Percentiles rank a stretch among this genome's conserved stretches.
These are phyloP conservation scores for Hanseniaspora uvarum DNA, from an alignment of 1,139 yeast species.

Conservation along the genomic window DNA sequence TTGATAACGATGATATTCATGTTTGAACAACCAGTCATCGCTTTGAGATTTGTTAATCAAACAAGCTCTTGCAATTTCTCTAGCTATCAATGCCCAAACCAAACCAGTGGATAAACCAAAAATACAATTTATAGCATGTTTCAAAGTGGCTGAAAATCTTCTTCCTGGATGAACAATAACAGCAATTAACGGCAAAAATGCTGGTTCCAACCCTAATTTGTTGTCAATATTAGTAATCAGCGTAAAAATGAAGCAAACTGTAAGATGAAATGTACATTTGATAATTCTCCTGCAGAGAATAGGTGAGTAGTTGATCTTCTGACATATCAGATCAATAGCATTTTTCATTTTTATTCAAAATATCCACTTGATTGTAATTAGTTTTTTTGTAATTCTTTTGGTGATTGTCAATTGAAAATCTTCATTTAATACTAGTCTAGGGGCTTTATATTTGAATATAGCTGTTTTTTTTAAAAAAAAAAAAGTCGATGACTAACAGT, in stretches of 20 bases:
- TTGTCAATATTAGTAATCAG: conserved; percentile 32
- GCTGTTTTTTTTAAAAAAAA: no score
- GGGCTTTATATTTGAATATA: background rate
- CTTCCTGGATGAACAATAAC: conserved; percentile 43
- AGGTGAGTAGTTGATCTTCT: conserved; percentile 12
- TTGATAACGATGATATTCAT: conserved; percentile 30
- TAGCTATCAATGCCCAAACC: conserved; percentile 36
- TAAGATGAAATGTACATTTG: conserved; percentile 35
- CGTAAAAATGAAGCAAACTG: conserved; percentile 35
- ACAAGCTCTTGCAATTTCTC: conserved; percentile 36
- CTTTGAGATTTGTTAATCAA: conserved; percentile 26
- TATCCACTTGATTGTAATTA: no score
- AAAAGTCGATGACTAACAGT: no score
- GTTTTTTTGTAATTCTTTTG: background rate
- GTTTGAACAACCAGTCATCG: conserved; percentile 27
- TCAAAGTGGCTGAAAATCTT: conserved; percentile 40
- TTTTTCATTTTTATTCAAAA: background rate
- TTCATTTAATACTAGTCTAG: no score
- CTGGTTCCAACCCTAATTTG: conserved; percentile 36
- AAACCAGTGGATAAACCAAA: conserved; percentile 38
- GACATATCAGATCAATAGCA: background rate
- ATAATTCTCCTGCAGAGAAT: conserved; percentile 32
- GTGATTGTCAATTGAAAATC: background rate
- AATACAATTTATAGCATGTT: conserved; percentile 34
- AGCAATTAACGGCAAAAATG: conserved; percentile 37